Evolutionary conservation across 192 early-diverging fungal species (phyloP), one percentile per base, ranked within the genome.

Genomic region (Thamnidium elegans): DNA sequence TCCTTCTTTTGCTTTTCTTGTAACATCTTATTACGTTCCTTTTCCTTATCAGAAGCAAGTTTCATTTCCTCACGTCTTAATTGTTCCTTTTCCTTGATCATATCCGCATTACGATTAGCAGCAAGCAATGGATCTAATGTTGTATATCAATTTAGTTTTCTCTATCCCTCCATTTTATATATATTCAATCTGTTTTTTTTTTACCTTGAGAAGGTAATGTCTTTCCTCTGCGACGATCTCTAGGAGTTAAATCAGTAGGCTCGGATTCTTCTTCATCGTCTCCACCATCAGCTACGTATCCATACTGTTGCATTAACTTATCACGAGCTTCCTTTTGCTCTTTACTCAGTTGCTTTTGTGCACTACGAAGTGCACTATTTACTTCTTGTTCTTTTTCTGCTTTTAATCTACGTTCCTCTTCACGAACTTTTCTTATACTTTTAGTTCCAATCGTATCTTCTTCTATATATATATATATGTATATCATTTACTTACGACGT

Each of bases 31-130:
- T 82, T 84, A 23, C 79, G 69, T 36, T 84, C 84, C 71, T 79
- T 81, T 42, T 85, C 80, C 43, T 59, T 73, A 50, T 82, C 79
- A 39, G 65, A 70, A 20, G 76, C 69, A 56, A 78, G 62, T 52
- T 78, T 79, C 78, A 80, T 79, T 50, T 78, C 66, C 8, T 75
- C 73, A 54, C 82, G 69, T 65, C 80, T 56, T 10, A 62, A 21
- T 11, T 75, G 73, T 34, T 90, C 90, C 46, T 79, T 76, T 39
- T 88, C 75, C 66, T 87, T 84, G 3, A 88, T 75, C 9, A 73
- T 55, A 7, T 84, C 80, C 1, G 79, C 76, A 66, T 90, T 90
- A 21, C 65, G 76, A 63, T 90, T 90, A 7, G 74, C 71, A 65
- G 72, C 55, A 14, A 87, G 13, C 26, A 79, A 63, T 9, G 62